Percentiles rank a stretch among this genome's conserved stretches.
phyloP scores from a whole-genome alignment of 345 rosid species.

The Balakata baccata region DNA sequence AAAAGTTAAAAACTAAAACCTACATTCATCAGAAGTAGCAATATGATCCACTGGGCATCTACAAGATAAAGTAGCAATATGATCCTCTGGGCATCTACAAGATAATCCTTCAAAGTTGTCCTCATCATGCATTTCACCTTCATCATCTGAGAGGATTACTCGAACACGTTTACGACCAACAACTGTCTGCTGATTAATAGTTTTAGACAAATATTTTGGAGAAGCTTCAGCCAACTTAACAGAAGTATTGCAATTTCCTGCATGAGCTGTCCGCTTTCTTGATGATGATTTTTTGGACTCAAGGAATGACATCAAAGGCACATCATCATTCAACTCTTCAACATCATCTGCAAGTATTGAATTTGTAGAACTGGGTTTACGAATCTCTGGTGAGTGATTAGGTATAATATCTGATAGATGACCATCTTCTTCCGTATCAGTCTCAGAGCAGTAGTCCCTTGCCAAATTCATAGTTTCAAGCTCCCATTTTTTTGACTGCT shows the following conservation, averaged over 20 bases:
- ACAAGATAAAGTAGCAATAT: slow-evolving; percentile 40
- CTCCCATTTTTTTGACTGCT: slow-evolving; percentile 41
- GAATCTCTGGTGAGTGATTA: slow-evolving; percentile 35
- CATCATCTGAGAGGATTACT: slow-evolving; percentile 80
- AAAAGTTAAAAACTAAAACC: slow-evolving; percentile 28
- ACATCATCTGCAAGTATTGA: slow-evolving; percentile 33
- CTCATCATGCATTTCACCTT: slow-evolving; percentile 53
- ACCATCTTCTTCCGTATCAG: slow-evolving; percentile 73
- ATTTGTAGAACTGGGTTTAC: slow-evolving; percentile 36
- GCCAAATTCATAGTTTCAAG: slow-evolving; percentile 33
- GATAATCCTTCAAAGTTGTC: slow-evolving; percentile 33
- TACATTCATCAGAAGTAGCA: slow-evolving; percentile 56
- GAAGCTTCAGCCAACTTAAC: slow-evolving; percentile 28
- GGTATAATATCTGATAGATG: slow-evolving; percentile 39
- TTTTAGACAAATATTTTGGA: slow-evolving; percentile 37
- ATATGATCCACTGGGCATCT: slow-evolving; percentile 33
- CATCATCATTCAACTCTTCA: slow-evolving; percentile 53
- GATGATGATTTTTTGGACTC: slow-evolving; percentile 36
- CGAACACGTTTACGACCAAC: slow-evolving; percentile 67
- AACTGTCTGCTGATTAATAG: slow-evolving; percentile 45
- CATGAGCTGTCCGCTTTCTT: slow-evolving; percentile 28
- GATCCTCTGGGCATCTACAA: slow-evolving; percentile 27
- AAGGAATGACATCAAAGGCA: slow-evolving; percentile 60
- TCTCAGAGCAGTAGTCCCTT: slow-evolving; percentile 72
- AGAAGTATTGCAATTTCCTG: slow-evolving; percentile 31